These are phyloP conservation scores for Ascochyta viciae-villosae DNA, from an alignment of 2,329 filamentous ascomycete species.

Conservation along the genomic window DNA sequence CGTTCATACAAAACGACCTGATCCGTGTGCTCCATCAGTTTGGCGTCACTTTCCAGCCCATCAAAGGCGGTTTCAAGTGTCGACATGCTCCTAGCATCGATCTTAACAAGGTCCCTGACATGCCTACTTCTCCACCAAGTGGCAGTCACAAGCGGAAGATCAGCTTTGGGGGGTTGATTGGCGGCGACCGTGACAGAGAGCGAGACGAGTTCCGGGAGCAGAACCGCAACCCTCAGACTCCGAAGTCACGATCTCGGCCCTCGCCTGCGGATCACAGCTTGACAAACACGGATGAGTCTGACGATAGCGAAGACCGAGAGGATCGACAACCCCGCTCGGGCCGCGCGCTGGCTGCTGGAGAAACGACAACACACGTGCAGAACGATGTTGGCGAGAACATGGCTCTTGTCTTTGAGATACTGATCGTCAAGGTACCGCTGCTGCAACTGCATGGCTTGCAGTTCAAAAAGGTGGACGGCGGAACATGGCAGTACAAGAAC, in stretches of 20 bases:
- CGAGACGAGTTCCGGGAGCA: constrained; percentile 75
- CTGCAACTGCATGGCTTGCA: constrained; percentile 94
- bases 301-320: constrained; percentile 70
- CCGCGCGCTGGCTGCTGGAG: constrained; percentile 67
- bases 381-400: constrained; percentile 86
- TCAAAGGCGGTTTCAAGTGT: constrained; percentile 92
- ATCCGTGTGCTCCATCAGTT: constrained; percentile 87
- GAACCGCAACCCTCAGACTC: constrained; percentile 59
- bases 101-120: constrained; percentile 73
- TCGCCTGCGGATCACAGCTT: constrained; percentile 71
- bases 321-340: constrained; percentile 45
- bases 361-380: constrained; percentile 91
- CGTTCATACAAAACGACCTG: constrained; percentile 85
- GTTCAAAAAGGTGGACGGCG: constrained; percentile 94
- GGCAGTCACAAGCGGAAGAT: constrained; percentile 75
- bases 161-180: constrained; percentile 77
- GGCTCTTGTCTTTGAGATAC: constrained; percentile 89
- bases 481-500: constrained; percentile 98
- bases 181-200: constrained; percentile 64
- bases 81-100: constrained; percentile 90
- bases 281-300: constrained; percentile 85
- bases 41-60: constrained; percentile 89
- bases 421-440: constrained; percentile 96
- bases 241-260: constrained; percentile 54
- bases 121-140: constrained; percentile 45